phyloP scores from a whole-genome alignment of 1,284 basidiomycete species.

The Cryptococcus wingfieldii region DNA sequence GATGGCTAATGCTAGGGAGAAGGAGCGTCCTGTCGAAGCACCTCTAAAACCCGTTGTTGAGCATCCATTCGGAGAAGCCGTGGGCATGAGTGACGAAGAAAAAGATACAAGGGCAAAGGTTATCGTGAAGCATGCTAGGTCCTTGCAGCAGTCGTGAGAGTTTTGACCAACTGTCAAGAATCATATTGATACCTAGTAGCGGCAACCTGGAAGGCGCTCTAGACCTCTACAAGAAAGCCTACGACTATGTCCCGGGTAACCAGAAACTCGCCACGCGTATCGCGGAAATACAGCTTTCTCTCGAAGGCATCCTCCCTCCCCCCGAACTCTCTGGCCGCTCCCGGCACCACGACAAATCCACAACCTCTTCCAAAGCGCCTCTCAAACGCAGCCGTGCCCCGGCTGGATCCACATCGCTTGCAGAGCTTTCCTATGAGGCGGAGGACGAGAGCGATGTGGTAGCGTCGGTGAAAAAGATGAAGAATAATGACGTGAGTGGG shows the following conservation, averaged over 20 bases:
- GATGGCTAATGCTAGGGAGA: conserved; percentile 2
- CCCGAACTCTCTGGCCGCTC: background rate
- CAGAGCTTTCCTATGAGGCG: conserved; percentile 7
- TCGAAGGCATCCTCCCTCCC: conserved; percentile 19
- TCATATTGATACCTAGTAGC: background rate
- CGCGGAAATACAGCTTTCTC: conserved; percentile 21
- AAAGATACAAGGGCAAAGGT: conserved; percentile 18
- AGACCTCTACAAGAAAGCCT: conserved; percentile 22
- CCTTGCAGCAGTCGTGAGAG: conserved; percentile 14
- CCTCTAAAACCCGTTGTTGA: background rate
- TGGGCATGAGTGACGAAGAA: conserved; percentile 10
- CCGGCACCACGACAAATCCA: background rate
- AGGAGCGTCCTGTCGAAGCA: background rate
- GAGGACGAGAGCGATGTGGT: background rate
- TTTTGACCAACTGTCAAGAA: background rate
- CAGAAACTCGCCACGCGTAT: conserved; percentile 15
- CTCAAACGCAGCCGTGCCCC: conserved; percentile 10
- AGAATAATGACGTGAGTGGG: background rate
- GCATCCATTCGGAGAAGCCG: background rate
- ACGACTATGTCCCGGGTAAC: conserved; percentile 14
- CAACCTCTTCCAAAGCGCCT: background rate
- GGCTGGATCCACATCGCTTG: conserved; percentile 1
- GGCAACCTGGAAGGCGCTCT: conserved; percentile 18
- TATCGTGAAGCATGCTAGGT: conserved; percentile 19
- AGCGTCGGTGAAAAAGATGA: conserved; percentile 3